Conservation (phyloP, 768 basidiomycete species). For the Hericium rajendrae region DNA sequence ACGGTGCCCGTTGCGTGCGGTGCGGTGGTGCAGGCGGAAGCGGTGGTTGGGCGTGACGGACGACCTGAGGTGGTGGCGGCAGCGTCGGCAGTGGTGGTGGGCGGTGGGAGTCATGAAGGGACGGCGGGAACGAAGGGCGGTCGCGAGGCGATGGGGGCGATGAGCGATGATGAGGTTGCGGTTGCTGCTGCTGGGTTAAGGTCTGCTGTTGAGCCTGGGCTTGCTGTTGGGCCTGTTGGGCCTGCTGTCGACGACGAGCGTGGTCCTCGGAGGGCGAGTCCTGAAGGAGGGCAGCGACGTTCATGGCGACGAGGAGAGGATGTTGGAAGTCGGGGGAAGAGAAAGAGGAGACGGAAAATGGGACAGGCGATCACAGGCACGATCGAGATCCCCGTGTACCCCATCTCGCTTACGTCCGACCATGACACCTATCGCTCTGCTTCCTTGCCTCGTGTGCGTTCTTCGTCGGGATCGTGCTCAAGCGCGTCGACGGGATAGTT, state of each 20-base stretch:
- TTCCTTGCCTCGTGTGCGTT: neutral
- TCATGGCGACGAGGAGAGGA: conserved; percentile 33
- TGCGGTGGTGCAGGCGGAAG: conserved; percentile 3
- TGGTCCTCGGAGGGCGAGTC: conserved; percentile 58
- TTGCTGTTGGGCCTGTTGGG: conserved; percentile 18
- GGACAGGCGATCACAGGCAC: conserved; percentile 1
- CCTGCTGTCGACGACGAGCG: conserved; percentile 20
- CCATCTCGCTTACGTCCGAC: neutral
- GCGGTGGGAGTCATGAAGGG: conserved; percentile 12
- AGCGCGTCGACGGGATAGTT: no score
- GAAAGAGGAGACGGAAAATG: neutral
- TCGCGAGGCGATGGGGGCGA: conserved; percentile 18
- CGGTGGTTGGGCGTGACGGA: conserved; percentile 12
- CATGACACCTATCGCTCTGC: neutral
- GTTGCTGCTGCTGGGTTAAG: conserved; percentile 20
- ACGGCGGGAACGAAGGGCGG: conserved; percentile 10
- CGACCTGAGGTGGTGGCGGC: conserved; percentile 11
- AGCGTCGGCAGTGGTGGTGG: conserved; percentile 10
- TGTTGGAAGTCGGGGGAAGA: neutral
- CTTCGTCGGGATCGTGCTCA: neutral
- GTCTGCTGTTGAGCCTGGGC: conserved; percentile 18
- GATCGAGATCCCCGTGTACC: conserved; percentile 2
- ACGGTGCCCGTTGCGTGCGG: neutral
- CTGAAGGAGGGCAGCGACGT: conserved; percentile 59
- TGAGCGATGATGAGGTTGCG: conserved; percentile 18